These are phyloP conservation scores for Chondrostereum purpureum DNA, from an alignment of 1,284 basidiomycete genomes.

Conservation along the genomic window DNA sequence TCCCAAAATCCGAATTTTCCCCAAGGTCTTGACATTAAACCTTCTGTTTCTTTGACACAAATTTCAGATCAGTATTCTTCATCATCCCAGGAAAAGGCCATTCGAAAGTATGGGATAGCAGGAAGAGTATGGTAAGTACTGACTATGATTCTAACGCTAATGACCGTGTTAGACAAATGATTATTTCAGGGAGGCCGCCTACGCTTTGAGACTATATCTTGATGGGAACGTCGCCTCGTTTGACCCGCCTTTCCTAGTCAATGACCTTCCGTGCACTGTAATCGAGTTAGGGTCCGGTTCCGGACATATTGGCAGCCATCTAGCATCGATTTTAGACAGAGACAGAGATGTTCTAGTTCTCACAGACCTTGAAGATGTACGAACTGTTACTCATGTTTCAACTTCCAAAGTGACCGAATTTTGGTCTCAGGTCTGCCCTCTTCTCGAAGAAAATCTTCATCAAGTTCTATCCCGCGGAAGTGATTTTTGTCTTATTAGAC, in stretches of 20 bases:
- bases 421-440: slow-evolving; percentile 39
- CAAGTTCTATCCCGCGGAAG: slow-evolving; percentile 8
- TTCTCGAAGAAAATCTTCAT: slow-evolving; percentile 50
- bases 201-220: slow-evolving; percentile 53
- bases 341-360: slow-evolving; percentile 41
- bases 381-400: slow-evolving; percentile 2
- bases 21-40: slow-evolving; percentile 31
- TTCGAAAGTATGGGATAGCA: slow-evolving; percentile 66
- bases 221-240: slow-evolving; percentile 34
- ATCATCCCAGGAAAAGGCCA: slow-evolving; percentile 51
- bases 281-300: slow-evolving; percentile 73
- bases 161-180: background rate
- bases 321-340: slow-evolving; percentile 29
- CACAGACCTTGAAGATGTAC: slow-evolving; percentile 63
- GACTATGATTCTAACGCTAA: slow-evolving; percentile 3
- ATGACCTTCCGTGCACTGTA: slow-evolving; percentile 21
- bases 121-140: slow-evolving; percentile 62
- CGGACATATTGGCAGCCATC: slow-evolving; percentile 50
- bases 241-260: slow-evolving; percentile 48
- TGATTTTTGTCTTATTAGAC: slow-evolving; percentile 31
- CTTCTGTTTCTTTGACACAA: slow-evolving; percentile 18
- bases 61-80: slow-evolving; percentile 30
- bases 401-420: background rate
- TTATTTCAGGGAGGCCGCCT: slow-evolving; percentile 64
- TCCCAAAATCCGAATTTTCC: slow-evolving; percentile 39